Base-by-base conservation (phyloP, 805 yeast species). In the Jamesozyma gamospora region DNA sequence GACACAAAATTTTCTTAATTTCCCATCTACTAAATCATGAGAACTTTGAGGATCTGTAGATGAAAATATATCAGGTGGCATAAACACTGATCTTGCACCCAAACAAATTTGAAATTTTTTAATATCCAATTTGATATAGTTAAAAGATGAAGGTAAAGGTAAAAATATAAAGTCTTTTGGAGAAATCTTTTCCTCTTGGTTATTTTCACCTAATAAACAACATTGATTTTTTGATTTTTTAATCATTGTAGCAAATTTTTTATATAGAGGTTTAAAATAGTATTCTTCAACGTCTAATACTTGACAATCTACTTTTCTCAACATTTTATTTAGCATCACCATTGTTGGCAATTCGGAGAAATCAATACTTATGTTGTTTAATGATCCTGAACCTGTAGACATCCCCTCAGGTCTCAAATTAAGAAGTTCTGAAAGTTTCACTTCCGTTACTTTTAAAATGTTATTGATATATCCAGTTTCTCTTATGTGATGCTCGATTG, bases 21-120 rank as follows among this genome's bases (percentile, higher is more conserved):
- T 61, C 5, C 67, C 69, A 42, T 56, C 56, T 3, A 67, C 61
- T n/a, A 65, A 46, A 45, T 68, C 72, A 34, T 64, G 63, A 17
- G 60, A 52, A 31, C 66, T 58, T 31, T 60, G 65, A 3, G 63
- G 41, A 8, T 56, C 57, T 1, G 59, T 36, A 3, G 46, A 40
- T 17, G 65, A 56, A 35, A 67, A 58, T 1, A 62, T 47, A 18
- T 63, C 65, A 15, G 65, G 60, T 4, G 71, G 67, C 51, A 70
- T 53, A 35, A 70, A 55, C 2, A 69, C 58, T 1, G 74, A 69
- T 29, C 75, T 58, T 8, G 70, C 60, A 3, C 72, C 73, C 11
- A 67, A 34, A 3, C 55, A 40, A 1, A 64, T 24, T 2, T 43
- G 45, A 4, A 63, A 47, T 12, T 54, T 48, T 12, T 41, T 36